Percentiles rank a stretch among this genome's conserved stretches.
phyloP scores from a whole-genome alignment of 495 filamentous ascomycete species.

The Peziza echinospora region DNA sequence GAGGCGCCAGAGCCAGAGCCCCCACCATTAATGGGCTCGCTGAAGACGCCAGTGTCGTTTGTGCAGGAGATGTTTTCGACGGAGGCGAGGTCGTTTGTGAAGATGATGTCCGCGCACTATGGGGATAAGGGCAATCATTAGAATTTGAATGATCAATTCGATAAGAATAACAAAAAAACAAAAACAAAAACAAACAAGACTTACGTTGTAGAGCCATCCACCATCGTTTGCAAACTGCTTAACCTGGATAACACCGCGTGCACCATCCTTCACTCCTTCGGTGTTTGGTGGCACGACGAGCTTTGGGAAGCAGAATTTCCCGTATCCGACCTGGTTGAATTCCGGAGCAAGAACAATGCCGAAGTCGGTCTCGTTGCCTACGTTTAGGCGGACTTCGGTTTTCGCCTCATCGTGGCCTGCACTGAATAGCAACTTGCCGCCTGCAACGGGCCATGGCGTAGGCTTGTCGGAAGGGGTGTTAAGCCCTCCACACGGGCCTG shows the following conservation, averaged over 20 bases:
- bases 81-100: slow-evolving; percentile 21
- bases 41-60: slow-evolving; percentile 31
- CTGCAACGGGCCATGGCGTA: slow-evolving; percentile 28
- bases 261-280: slow-evolving; percentile 25
- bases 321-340: slow-evolving; percentile 30
- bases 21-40: slow-evolving; percentile 17
- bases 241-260: slow-evolving; percentile 44
- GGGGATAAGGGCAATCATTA: not conserved
- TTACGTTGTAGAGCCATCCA: slow-evolving; percentile 35
- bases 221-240: slow-evolving; percentile 30
- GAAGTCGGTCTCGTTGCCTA: slow-evolving; percentile 34
- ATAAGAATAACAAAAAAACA: not conserved
- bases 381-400: slow-evolving; percentile 33
- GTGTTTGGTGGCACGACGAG: slow-evolving; percentile 21
- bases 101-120: slow-evolving; percentile 42
- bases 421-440: slow-evolving; percentile 30
- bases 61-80: too few species aligned
- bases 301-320: slow-evolving; percentile 34
- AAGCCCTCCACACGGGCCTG: slow-evolving; percentile 38
- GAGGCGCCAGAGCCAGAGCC: slow-evolving; percentile 1
- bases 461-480: slow-evolving; percentile 28
- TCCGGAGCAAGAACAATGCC: slow-evolving; percentile 31
- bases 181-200: slow-evolving; percentile 8
- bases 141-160: not conserved
- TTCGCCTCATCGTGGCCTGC: slow-evolving; percentile 34